Base-by-base conservation (phyloP, 2,329 filamentous ascomycete species). In the Botrytis cinerea region DNA sequence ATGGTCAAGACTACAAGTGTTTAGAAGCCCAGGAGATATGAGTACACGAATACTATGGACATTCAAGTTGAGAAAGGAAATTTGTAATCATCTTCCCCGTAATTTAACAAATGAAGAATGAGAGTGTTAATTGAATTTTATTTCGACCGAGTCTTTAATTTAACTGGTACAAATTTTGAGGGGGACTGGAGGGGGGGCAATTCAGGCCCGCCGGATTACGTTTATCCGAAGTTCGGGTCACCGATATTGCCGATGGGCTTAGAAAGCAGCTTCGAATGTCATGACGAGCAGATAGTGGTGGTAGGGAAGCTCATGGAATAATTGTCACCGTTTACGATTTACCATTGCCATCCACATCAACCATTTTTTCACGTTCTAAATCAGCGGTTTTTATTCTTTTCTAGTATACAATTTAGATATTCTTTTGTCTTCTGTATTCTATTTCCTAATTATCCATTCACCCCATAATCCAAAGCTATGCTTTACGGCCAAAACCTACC, bases 401-500 rank as follows among this genome's bases (percentile, higher is more conserved):
- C n/a, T 57, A 20, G 25, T n/a, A 57, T 28, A 57, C 35, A 32
- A 43, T 69, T 57, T 57, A 57, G 48, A 69, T 2, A 43, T 43
- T 32, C n/a, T 6, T 57, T 38, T 69, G 32, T 60, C 43, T 69
- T 43, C 43, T 61, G 64, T 69, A 32, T 48, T 40, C 45, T 64
- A 48, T 64, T 51, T 54, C 51, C 60, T 71, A 71, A 43, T 45
- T 38, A 22, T 32, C 45, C 35, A 60, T 54, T 43, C 43, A 48
- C 40, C 20, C 25, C 22, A 54, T 59, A 54, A 51, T 59, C 57
- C 71, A 76, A 45, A 76, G 76, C 73, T 76, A 92, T 91, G 90
- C 85, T 90, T 81, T 88, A 89, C 84, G 86, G 88, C 80, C 88
- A 89, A 82, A 87, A 87, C 77, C 83, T 91, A 80, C 87, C 89